Evolutionary conservation across 2,329 filamentous ascomycete genomes (phyloP), one percentile per base, ranked within the genome.

Genomic region (Eutypa lata): DNA sequence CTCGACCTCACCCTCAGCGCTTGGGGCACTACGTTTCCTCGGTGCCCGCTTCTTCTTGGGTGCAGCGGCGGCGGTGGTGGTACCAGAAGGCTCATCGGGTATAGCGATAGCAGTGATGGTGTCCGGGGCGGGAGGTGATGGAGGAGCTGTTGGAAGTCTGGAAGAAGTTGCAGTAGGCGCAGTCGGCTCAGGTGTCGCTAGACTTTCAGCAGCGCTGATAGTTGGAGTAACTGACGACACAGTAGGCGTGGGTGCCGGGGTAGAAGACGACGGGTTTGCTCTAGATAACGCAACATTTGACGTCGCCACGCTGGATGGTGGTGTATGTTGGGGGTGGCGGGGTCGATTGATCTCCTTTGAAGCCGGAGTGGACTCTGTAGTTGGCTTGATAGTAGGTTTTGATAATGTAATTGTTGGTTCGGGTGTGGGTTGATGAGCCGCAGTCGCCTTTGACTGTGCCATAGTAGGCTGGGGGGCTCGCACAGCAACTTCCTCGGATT

Each of bases 21-120:
- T 26, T 16, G 22, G 42, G 21, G 42, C 42, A 24, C 22, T 45
- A 10, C 42, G 21, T 24, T 45, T 45, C n/a, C 22, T 45, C n/a
- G 21, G 22, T 11, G 42, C 22, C 22, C 42, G 55, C 44, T 55
- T 55, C 28, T 53, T 51, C 51, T 48, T 46, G 6, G 49, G 14
- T 11, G n/a, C 43, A 43, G 48, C 16, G 18, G 18, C 10, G 24
- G n/a, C 43, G 28, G 48, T 8, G 18, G 44, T 38, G 38, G 51
- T 26, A 10, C 26, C 10, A 16, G 19, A 33, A 42, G 42, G 7
- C 19, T 24, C 26, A n/a, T 14, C 43, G 24, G 42, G 37, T n/a
- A 21, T 14, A 7, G 49, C 26, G 3, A 26, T 28, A 14, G 49
- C 49, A 14, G 24, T 51, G 18, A 51, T 51, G 44, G 33, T 35